A percentile compares a stretch with the other conserved stretches of the same genome.
phyloP scores from a whole-genome alignment of 176 grass and related monocot species.

The Pontederia crassipes region DNA sequence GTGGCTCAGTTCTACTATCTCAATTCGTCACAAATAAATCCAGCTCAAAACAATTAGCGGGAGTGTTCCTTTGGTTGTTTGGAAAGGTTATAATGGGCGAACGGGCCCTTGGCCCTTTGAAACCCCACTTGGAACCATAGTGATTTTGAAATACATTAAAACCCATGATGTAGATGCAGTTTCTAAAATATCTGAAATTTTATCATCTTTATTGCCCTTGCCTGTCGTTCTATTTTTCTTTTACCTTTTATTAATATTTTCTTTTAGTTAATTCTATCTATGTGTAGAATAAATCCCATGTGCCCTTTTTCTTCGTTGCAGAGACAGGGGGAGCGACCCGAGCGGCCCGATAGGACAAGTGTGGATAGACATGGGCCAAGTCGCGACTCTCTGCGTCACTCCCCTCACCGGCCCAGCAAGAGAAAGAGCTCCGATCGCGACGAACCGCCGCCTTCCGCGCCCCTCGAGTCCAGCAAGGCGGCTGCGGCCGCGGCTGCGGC shows the following conservation, averaged over 20 bases:
- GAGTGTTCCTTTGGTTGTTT: too few species aligned
- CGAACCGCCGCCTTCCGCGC: constrained; percentile 27
- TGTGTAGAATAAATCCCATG: not conserved
- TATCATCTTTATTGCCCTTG: too few species aligned
- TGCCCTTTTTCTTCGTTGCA: constrained; percentile 21
- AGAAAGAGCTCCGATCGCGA: constrained; percentile 53
- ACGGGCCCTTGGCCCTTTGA: too few species aligned
- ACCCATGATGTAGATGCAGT: too few species aligned
- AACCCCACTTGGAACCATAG: too few species aligned
- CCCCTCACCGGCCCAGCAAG: constrained; percentile 42
- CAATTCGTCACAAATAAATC: too few species aligned
- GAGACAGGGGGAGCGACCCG: constrained; percentile 35
- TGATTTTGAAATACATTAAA: too few species aligned
- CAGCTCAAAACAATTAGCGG: too few species aligned
- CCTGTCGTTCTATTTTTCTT: not conserved
- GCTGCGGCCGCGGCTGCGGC: constrained; percentile 14
- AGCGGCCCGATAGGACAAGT: constrained; percentile 34
- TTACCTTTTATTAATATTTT: not conserved
- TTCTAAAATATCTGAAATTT: too few species aligned
- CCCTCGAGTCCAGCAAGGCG: constrained; percentile 1
- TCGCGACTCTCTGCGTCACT: constrained; percentile 29
- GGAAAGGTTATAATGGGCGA: too few species aligned
- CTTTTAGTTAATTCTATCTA: not conserved
- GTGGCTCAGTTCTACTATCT: too few species aligned
- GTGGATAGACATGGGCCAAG: constrained; percentile 26